Conservation (phyloP, 345 rosid species). For the Rhodomyrtus tomentosa region DNA sequence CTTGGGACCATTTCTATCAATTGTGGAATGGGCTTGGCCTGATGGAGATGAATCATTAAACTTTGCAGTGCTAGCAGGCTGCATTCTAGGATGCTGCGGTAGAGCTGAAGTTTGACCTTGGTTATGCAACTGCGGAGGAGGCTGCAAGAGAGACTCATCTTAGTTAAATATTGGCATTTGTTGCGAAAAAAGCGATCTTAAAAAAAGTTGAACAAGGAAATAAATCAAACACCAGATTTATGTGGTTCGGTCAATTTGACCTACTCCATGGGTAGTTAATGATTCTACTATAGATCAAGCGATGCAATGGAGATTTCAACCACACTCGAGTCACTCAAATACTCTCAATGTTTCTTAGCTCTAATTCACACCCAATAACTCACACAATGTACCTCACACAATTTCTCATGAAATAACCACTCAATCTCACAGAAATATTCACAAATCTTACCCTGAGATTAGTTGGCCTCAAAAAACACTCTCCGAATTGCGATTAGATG, state of each 20-base stretch:
- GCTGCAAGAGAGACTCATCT: conserved; percentile 22
- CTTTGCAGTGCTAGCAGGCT: conserved; percentile 22
- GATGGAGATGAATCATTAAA: conserved; percentile 16
- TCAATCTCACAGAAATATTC: background rate
- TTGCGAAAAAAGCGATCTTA: background rate
- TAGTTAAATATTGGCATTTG: background rate
- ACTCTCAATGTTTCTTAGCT: background rate
- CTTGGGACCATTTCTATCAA: background rate
- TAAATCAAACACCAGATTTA: background rate
- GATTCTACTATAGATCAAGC: background rate
- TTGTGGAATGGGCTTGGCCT: conserved; percentile 1
- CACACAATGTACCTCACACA: background rate
- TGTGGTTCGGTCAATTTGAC: background rate
- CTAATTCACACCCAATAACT: background rate
- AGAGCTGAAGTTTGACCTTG: conserved; percentile 41
- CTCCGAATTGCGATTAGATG: background rate
- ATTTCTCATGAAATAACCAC: background rate
- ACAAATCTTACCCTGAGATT: background rate
- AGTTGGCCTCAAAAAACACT: background rate
- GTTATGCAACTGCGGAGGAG: conserved; percentile 31
- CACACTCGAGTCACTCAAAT: background rate
- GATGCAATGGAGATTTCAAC: background rate
- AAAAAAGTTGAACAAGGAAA: background rate
- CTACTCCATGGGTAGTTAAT: background rate
- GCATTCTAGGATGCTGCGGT: conserved; percentile 30